Evolutionary conservation across 192 early-diverging fungal species (phyloP).

Genomic region (Neocallimastix lanati): DNA sequence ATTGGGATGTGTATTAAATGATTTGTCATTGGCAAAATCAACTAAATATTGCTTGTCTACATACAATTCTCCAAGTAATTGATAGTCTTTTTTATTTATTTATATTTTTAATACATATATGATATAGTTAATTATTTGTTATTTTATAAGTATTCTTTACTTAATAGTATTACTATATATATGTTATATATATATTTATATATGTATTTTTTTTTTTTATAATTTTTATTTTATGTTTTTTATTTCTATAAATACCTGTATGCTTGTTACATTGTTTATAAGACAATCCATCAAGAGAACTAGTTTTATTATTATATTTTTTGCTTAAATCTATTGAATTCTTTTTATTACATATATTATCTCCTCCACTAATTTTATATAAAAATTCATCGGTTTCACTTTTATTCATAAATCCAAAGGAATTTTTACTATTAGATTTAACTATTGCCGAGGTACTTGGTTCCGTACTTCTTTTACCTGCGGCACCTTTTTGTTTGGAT

Average conservation of each 20-base stretch:
- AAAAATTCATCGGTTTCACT: neutral
- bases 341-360: neutral
- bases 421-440: neutral
- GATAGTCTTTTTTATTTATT: neutral
- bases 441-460: neutral
- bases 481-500: neutral
- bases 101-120: too few species aligned
- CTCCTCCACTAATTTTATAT: neutral
- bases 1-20: conserved; percentile 27
- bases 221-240: too few species aligned
- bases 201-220: too few species aligned
- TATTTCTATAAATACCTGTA: too few species aligned
- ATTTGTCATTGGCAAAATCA: conserved; percentile 15
- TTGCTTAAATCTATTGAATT: neutral
- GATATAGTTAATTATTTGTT: too few species aligned
- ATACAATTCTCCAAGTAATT: conserved; percentile 16
- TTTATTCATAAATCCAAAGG: neutral
- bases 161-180: too few species aligned
- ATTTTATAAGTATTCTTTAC: too few species aligned
- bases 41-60: conserved; percentile 19
- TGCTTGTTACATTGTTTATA: neutral
- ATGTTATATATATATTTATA: too few species aligned
- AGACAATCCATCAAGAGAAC: neutral
- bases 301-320: neutral
- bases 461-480: neutral